Evolutionary conservation across 2,329 filamentous ascomycete species (phyloP).

Genomic region (Colletotrichum karsti): DNA sequence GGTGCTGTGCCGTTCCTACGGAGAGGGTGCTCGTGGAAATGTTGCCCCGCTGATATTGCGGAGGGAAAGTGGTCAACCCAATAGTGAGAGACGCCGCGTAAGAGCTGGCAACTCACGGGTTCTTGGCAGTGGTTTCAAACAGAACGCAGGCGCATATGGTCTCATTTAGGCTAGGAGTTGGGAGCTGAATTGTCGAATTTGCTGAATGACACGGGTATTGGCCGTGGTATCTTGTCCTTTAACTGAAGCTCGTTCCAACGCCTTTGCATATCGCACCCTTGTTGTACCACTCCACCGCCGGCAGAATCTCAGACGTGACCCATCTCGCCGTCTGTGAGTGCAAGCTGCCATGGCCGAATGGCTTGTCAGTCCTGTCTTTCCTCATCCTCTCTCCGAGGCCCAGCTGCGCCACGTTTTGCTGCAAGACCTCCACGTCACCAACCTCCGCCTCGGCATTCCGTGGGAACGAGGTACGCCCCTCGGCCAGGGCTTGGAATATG

Average conservation of each 20-base stretch:
- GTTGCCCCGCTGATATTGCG: conserved; percentile 47
- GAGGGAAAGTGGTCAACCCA: conserved; percentile 33
- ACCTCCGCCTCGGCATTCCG: conserved; percentile 23
- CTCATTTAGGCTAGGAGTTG: conserved; percentile 5
- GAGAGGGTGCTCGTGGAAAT: conserved; percentile 60
- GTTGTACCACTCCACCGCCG: conserved; percentile 57
- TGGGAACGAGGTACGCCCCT: conserved; percentile 58
- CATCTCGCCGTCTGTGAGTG: conserved; percentile 70
- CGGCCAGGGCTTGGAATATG: conserved; percentile 66
- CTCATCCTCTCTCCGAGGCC: conserved; percentile 38
- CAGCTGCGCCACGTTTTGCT: conserved; percentile 40
- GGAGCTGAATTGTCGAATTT: background rate
- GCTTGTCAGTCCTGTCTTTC: conserved; percentile 54
- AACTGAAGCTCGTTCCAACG: conserved; percentile 38
- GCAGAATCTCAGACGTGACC: conserved; percentile 62
- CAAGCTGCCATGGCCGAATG: conserved; percentile 64
- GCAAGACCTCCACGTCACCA: conserved; percentile 31
- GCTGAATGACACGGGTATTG: background rate
- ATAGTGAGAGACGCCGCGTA: background rate
- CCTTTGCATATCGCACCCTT: conserved; percentile 60
- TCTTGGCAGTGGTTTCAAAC: background rate
- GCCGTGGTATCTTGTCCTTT: background rate
- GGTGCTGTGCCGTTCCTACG: conserved; percentile 54
- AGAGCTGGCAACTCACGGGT: background rate
- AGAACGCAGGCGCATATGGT: background rate